Evolutionary conservation across 495 filamentous ascomycete species (phyloP), one percentile per base, ranked within the genome.

Genomic region (Trichoderma erinaceum): DNA sequence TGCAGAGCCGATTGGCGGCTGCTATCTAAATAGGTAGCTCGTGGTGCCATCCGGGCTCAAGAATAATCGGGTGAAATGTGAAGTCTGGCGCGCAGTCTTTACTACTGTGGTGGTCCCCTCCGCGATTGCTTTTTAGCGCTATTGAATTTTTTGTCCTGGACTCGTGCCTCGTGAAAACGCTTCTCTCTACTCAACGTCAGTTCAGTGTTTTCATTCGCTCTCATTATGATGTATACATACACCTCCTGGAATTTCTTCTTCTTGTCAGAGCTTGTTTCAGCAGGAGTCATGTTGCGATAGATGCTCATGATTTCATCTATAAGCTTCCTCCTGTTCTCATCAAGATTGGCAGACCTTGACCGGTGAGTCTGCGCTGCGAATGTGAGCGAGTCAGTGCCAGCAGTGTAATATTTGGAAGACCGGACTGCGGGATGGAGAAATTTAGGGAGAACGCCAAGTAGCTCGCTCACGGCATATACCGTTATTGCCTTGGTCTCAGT

Each of bases 401-500:
- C 79, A 5, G 89, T 85, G 75, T 88, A 88, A 74, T 93, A 96
- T 66, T 84, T 88, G 2, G 89, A 92, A 13, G 80, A 69, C 23
- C 85, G 84, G 50, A 98, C 78, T 13, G 81, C 76, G 15, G 78
- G 68, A 73, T 92, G 88, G 8, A 99, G 76, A 5, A 90, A 73
- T 46, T 79, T 85, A 7, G 96, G 95, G 1, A 98, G 75, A 35
- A 86, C 75, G 12, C 79, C 78, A 13, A 88, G 71, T 38, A 96
- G 79, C 38, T 85, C 75, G 29, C 80, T 70, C 21, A 90, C 73
- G 41, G 87, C 78, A 84, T 78, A 78, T 85, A 80, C 74, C 78
- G 90, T 75, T 18, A 91, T 97, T 13, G 93, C 95, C 78, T 99
- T 99, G 18, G 91, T 91, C 75, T 93, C 95, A 32, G 96, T 92